A percentile compares a stretch with the other conserved stretches of the same genome.
These are phyloP conservation scores for Dendrobium chrysotoxum DNA, from an alignment of 106 monocot genomes.

Conservation along the genomic window DNA sequence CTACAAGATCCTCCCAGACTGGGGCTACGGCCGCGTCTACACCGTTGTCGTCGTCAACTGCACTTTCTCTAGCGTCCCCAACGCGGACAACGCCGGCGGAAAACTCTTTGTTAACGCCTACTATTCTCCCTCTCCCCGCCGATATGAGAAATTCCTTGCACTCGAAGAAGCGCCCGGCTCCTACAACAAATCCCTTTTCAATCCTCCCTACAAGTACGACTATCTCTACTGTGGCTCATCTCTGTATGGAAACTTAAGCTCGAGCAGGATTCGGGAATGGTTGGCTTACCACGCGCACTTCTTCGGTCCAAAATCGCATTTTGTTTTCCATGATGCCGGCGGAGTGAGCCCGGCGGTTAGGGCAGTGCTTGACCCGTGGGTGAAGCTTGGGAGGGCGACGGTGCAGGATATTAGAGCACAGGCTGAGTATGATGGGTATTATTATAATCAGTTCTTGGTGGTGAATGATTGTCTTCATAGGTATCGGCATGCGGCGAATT, in stretches of 20 bases:
- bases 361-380: constrained; percentile 62
- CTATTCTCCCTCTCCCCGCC: constrained; percentile 8
- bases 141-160: constrained; percentile 35
- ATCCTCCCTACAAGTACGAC: constrained; percentile 37
- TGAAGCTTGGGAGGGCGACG: constrained; percentile 36
- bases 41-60: constrained; percentile 78
- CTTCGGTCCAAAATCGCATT: constrained; percentile 47
- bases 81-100: constrained; percentile 42
- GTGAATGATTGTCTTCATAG: constrained; percentile 69
- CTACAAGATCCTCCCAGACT: constrained; percentile 58
- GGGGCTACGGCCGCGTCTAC: constrained; percentile 81
- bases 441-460: constrained; percentile 76
- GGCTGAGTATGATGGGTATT: constrained; percentile 69
- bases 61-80: constrained; percentile 32
- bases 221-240: constrained; percentile 68
- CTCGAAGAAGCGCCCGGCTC: constrained; percentile 37
- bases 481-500: constrained; percentile 37
- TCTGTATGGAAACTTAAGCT: constrained; percentile 54
- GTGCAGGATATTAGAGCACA: constrained; percentile 62
- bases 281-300: constrained; percentile 53
- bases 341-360: constrained; percentile 50
- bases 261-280: constrained; percentile 63
- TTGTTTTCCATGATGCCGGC: constrained; percentile 67
- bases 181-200: constrained; percentile 16
- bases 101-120: constrained; percentile 31